Conservation (phyloP, 83 land plant genomes). For the Diphasiastrum complanatum region DNA sequence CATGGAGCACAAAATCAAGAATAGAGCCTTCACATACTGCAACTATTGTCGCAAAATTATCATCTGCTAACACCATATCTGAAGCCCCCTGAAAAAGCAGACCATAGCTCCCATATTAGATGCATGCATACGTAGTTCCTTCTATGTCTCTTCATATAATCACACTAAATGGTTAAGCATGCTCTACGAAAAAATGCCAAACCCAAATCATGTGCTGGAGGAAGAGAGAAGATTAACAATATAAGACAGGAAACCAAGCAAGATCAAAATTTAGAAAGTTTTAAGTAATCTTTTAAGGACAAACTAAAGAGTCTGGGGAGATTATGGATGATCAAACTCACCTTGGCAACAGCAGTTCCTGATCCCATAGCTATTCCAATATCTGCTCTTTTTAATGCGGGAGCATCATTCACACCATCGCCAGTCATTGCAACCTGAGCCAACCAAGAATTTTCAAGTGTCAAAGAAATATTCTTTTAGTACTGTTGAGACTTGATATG, state of each 20-base stretch:
- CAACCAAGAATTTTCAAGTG: background rate
- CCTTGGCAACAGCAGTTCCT: constrained; percentile 99
- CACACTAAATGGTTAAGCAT: too few species aligned
- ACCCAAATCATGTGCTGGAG: too few species aligned
- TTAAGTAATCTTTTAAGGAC: too few species aligned
- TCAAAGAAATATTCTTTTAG: too few species aligned
- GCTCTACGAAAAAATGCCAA: too few species aligned
- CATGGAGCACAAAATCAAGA: background rate
- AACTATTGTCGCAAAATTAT: constrained; percentile 92
- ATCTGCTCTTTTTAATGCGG: constrained; percentile 92
- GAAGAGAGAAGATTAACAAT: too few species aligned
- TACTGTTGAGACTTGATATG: too few species aligned
- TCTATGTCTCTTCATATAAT: too few species aligned
- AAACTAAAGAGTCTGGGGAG: too few species aligned
- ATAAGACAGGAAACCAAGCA: background rate
- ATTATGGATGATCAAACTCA: constrained; percentile 15
- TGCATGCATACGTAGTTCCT: too few species aligned
- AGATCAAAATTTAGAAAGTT: too few species aligned
- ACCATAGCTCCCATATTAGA: background rate
- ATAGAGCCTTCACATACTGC: constrained; percentile 51
- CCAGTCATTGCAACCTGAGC: constrained; percentile 98
- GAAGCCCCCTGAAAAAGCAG: constrained; percentile 76
- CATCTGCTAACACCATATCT: constrained; percentile 97
- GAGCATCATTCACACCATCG: constrained; percentile 99
- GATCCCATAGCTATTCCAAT: constrained; percentile 99